Conservation (phyloP, 176 grass and related monocot genomes). For the Typha latifolia region DNA sequence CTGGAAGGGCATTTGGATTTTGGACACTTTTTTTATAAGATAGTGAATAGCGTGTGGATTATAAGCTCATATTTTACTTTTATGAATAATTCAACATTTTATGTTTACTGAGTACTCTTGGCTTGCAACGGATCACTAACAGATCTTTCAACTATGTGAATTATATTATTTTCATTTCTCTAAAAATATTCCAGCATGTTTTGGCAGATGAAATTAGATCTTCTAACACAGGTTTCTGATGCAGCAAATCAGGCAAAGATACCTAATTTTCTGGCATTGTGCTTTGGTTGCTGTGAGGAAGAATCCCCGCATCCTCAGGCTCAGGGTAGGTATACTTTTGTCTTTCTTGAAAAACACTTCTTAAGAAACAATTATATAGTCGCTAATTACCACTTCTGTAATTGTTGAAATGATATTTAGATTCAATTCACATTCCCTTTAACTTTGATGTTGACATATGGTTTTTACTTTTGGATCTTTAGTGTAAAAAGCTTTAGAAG, state of each 20-base stretch:
- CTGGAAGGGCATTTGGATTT: not conserved
- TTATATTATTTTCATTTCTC: slow-evolving; percentile 3
- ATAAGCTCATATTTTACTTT: too few relatives aligned
- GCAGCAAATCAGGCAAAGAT: slow-evolving; percentile 49
- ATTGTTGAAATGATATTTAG: too few relatives aligned
- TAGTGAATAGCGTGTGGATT: too few relatives aligned
- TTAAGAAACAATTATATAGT: not conserved
- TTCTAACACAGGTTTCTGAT: slow-evolving; percentile 24
- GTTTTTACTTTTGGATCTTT: too few relatives aligned
- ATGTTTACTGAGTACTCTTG: too few relatives aligned
- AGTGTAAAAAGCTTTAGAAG: too few relatives aligned
- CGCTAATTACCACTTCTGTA: too few relatives aligned
- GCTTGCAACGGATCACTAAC: too few relatives aligned
- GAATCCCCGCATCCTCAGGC: slow-evolving; percentile 56
- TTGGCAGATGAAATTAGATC: not conserved
- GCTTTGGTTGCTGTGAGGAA: slow-evolving; percentile 69
- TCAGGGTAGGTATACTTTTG: slow-evolving; percentile 40
- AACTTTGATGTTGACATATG: too few relatives aligned
- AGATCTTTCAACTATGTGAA: not conserved
- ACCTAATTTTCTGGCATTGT: slow-evolving; percentile 49
- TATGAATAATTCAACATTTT: too few relatives aligned
- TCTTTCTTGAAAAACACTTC: not conserved
- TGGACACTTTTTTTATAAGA: not conserved
- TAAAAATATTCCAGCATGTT: not conserved
- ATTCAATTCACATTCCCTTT: too few relatives aligned